Evolutionary conservation across 2,329 filamentous ascomycete genomes (phyloP).

Genomic region (Camptophora hylomeconis): DNA sequence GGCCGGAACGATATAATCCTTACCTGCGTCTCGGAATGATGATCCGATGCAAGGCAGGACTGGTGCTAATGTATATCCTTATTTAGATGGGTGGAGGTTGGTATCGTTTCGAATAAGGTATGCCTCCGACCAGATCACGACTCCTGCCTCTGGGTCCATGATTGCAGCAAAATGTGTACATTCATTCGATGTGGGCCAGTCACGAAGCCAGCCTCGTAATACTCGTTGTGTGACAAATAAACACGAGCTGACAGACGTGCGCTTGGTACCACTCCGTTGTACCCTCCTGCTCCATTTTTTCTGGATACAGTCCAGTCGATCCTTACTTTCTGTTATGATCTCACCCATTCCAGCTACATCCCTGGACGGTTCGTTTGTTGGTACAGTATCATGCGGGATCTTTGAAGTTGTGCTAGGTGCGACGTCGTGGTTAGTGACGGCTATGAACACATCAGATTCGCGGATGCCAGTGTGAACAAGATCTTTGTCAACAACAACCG

Average conservation of each 20-base stretch:
- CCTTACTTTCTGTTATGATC: constrained; percentile 12
- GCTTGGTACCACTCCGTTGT: no score
- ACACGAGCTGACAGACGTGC: no score
- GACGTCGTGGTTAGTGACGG: constrained; percentile 44
- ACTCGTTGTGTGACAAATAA: constrained; percentile 21
- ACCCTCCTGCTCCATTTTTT: constrained; percentile 11
- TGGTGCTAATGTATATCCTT: no score
- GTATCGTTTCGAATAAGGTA: no score
- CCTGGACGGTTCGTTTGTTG: constrained; percentile 4
- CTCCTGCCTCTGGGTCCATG: constrained; percentile 41
- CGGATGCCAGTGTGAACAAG: constrained; percentile 31
- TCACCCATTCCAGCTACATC: constrained; percentile 12
- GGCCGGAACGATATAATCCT: no score
- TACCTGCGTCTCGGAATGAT: no score
- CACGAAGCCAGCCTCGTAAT: constrained; percentile 36
- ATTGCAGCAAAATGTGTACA: constrained; percentile 45
- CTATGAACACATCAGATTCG: constrained; percentile 38
- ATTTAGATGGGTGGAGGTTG: no score
- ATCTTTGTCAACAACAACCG: constrained; percentile 45
- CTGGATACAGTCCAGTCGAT: constrained; percentile 11
- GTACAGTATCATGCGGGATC: background rate
- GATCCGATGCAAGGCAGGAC: no score
- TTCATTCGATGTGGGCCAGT: constrained; percentile 43
- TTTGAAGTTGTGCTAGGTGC: background rate
- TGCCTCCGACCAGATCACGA: constrained; percentile 32